Evolutionary conservation across 306 rosid species (phyloP), one percentile per base, ranked within the genome.

Genomic region (Corylus heterophylla): DNA sequence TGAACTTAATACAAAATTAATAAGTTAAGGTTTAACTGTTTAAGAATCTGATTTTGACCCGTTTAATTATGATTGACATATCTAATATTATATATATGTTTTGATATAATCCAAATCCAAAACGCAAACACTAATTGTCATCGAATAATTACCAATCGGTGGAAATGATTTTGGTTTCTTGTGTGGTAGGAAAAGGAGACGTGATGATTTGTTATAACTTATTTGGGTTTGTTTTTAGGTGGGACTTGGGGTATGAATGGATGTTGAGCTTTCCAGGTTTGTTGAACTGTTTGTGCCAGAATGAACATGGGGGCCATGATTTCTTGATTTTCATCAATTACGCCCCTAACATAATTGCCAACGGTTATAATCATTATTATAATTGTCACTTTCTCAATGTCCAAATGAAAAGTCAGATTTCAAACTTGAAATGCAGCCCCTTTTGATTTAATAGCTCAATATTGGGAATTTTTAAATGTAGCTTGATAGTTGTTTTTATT

Each of bases 121-220:
- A 2, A 3, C 39, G 1, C 39, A 35, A 35, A 35, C 39, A 35
- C 3, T 35, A 39, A 39, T 31, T 31, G 2, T 31, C 35, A 31
- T 31, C 2, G 1, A 18, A 35, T 4, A 14, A 25, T 59, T 27
- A 25, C 66, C 58, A 1, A 49, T 4, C 0, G 44, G 69, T 62
- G 42, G 52, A 18, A 68, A 18, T 68, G 52, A 42, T 68, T 42
- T 14, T 31, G 74, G 73, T 74, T 69, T 58, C 5, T 55, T 69
- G 48, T 61, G 17, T 75, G 84, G 51, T 70, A 50, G 76, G 77
- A 76, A 80, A 49, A 58, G 76, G 69, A 62, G 31, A 17, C 31
- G 63, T 20, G 22, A 58, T 56, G 84, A 56, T 76, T 22, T 80
- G 84, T 80, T 50, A 22, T 22, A 22, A 22, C 25, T 22, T 22